phyloP scores from a whole-genome alignment of 2,329 filamentous ascomycete species.

The Verticillium zaregamsianum region DNA sequence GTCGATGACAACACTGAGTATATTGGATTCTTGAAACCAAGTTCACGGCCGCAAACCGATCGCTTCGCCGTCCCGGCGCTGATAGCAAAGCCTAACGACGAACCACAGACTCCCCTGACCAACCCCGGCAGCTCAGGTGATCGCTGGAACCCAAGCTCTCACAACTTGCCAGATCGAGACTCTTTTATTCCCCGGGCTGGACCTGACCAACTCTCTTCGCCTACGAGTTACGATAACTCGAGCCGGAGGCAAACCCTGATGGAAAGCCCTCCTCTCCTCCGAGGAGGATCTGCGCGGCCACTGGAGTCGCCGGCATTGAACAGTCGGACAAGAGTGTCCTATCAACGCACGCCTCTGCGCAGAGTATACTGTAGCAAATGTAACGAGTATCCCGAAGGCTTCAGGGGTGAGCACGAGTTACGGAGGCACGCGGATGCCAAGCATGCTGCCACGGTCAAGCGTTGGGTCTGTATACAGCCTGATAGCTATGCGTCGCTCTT shows the following conservation, averaged over 20 bases:
- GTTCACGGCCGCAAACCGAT: constrained; percentile 15
- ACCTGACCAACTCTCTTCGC: constrained; percentile 24
- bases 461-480: constrained; percentile 54
- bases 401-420: constrained; percentile 85
- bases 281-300: constrained; percentile 30
- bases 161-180: constrained; percentile 20
- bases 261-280: constrained; percentile 37
- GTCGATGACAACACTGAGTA: constrained; percentile 7
- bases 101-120: constrained; percentile 30
- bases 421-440: constrained; percentile 62
- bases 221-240: constrained; percentile 22
- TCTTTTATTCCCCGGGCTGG: constrained; percentile 20
- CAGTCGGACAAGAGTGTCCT: constrained; percentile 35
- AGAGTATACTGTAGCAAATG: constrained; percentile 77
- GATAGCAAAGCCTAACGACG: constrained; percentile 25
- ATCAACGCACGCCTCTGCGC: constrained; percentile 55
- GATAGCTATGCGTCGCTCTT: constrained; percentile 28
- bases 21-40: constrained; percentile 2
- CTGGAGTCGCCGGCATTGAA: constrained; percentile 37
- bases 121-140: constrained; percentile 34
- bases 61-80: constrained; percentile 24
- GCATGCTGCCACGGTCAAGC: constrained; percentile 49
- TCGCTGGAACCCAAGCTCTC: constrained; percentile 25
- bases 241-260: constrained; percentile 42
- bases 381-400: constrained; percentile 78